Evolutionary conservation across 495 filamentous ascomycete species (phyloP), one percentile per base, ranked within the genome.

Genomic region (Neurospora sp.): DNA sequence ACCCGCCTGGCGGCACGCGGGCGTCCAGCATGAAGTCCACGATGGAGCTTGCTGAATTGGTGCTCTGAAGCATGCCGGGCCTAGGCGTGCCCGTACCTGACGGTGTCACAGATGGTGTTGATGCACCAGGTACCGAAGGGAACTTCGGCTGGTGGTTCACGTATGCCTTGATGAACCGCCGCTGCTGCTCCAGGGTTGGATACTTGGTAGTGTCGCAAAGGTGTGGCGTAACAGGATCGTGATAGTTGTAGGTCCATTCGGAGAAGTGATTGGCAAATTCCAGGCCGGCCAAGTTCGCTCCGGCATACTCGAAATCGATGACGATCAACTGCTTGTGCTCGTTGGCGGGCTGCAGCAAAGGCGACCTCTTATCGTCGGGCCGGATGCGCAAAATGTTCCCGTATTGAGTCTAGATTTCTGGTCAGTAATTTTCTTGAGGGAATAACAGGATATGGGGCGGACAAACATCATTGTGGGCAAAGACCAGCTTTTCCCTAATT

Each of bases 231-330:
- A 82, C 80, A 1, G 87, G 78, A 77, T 94, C 89, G 77, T 97
- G 94, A 79, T 99, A 99, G 79, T 99, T 93, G 83, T 98, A 96
- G 79, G 94, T 97, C 96, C 96, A 99, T 81, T 99, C 96, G 76
- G 93, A 90, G 82, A 98, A 99, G 80, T 99, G 96, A 80, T 99
- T 99, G 69, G 94, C 96, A 80, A 99, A 97, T 81, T 99, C 96
- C 39, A 93, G 86, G 3, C 94, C 96, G 6, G 89, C 90, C 1
- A 90, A 83, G 78, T 98, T 99, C 69, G 96, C 94, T 12, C 90
- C 94, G 2, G 96, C 93, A 78, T 99, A 99, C 79, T 99, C 96
- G 76, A 99, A 99, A 81, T 99, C 96, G 77, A 99, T 99, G 70
- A 99, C 96, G 3, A 97, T 85, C 5, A 99, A 88, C 78, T 95